Evolutionary conservation across 768 basidiomycete species (phyloP), one percentile per base, ranked within the genome.

Genomic region (Nidularia pulvinata): DNA sequence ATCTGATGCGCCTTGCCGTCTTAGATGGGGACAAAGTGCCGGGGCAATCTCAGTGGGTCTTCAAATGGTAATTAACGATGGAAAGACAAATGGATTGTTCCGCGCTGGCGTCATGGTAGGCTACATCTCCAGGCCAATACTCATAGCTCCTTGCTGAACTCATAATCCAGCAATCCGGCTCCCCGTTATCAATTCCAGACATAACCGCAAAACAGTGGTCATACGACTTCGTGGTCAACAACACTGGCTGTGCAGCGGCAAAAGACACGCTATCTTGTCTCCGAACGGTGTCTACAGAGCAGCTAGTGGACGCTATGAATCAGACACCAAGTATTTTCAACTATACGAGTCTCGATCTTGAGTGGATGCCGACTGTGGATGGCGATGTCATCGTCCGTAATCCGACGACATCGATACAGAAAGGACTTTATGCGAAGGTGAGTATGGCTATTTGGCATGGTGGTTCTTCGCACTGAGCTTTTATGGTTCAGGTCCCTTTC

Each of bases 11-110:
- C 4, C 39, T 11, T 42, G 39, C 39, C 5, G 11, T n/a, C 51
- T 34, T 37, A 73, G 72, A 33, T 76, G 69, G 64, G 81, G 82
- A 1, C 69, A 80, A 59, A 73, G 70, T 2, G 77, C 79, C 0
- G 81, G 81, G 3, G 77, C 79, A 1, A 71, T 77, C 47, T 71
- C 73, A 42, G 73, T 71, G 1, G 65, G 67, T 6, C 39, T 75
- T 33, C 78, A 80, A 11, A 65, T 76, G 62, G 39, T 76, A 0
- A 57, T 60, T 4, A 66, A 67, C 36, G 61, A 64, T 2, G 73
- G 72, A 22, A 63, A 70, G 33, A 59, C 61, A 11, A 59, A 64
- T 6, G 63, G 63, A 9, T 56, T 77, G 7, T 77, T 75, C 62
- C 69, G 65, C 14, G 74, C 65, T 5, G 74, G 65, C 1, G 60